Base-by-base conservation (phyloP, 1,284 basidiomycete species). In the Serendipita sp. region DNA sequence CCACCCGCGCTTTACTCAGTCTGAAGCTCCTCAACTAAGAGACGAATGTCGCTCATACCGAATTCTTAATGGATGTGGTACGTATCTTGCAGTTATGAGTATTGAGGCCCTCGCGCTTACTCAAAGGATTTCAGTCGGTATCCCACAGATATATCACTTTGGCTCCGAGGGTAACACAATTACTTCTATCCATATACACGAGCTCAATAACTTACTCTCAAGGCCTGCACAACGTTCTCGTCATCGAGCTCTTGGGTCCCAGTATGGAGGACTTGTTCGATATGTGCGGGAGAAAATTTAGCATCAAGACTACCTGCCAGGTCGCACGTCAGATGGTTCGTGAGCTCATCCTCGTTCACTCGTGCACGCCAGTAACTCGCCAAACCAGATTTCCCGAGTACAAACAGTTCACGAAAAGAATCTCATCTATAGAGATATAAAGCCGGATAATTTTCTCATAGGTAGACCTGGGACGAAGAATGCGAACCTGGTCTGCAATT, bases 21-120 rank as follows among this genome's bases (percentile, higher is more conserved):
- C 91, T 34, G 93, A 97, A 75, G 93, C 93, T 8, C 94, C 94
- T 44, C 94, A 97, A 73, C 80, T 98, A 30, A 81, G 93, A 65
- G 93, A 98, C 74, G 93, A 98, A 79, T 97, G 94, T 79, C 85
- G 93, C 66, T 93, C 91, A 49, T 98, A 98, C 79, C 92, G 94
- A 74, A 96, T 96, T 71, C 79, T 98, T 53, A 83, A 87, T 63
- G 93, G 93, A 65, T 94, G 89, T 73, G 81, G 92, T 94, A 71
- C 75, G 91, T 89, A 15, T 63, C 26, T 26, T 34, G 15, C 2
- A 47, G 34, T 63, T 26, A 55, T 34, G 61, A 53, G 47, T 60
- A 22, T 17, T 43, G 15, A 4, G 32, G 10, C 10, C 47, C 22
- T 35, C 22, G 64, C 49, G 43, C 41, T 58, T 50, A 30, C 38